Conservation (phyloP, 139 green algal species). For the Tetradesmus obliquus region DNA sequence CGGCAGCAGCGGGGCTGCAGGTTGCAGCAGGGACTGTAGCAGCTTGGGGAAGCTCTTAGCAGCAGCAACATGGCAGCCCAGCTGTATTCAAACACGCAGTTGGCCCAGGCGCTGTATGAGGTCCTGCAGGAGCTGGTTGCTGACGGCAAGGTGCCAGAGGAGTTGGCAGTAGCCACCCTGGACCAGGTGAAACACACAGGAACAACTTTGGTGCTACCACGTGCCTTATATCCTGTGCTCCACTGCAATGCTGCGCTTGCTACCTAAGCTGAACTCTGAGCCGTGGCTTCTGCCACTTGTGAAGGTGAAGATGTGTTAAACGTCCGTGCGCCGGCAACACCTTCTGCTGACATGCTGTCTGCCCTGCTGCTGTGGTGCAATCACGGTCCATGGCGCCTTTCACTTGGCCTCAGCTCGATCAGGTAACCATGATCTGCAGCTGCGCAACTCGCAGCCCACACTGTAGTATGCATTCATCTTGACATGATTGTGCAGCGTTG, state of each 20-base stretch:
- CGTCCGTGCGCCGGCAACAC: neutral
- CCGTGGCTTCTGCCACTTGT: no score
- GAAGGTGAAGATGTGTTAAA: no score
- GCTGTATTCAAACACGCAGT: conserved; percentile 55
- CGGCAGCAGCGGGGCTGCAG: neutral
- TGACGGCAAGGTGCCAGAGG: conserved; percentile 55
- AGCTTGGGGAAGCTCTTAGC: neutral
- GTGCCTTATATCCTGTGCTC: neutral
- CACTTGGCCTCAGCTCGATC: neutral
- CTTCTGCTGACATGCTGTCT: neutral
- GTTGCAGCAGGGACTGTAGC: neutral
- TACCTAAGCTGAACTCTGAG: neutral
- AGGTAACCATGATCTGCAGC: neutral
- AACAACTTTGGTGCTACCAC: neutral
- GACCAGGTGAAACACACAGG: conserved; percentile 40
- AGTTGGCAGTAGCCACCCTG: conserved; percentile 56
- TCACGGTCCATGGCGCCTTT: no score
- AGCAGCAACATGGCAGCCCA: conserved; percentile 44
- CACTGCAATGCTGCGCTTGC: neutral
- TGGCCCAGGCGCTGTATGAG: conserved; percentile 52
- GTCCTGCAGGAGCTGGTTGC: conserved; percentile 60
- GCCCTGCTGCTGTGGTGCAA: neutral
- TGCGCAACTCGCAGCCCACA: neutral
- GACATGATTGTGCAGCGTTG: neutral
- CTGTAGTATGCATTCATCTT: neutral